A percentile compares a stretch with the other conserved stretches of the same genome.
Conservation (phyloP, 352 stramenopile species). For the Pythium diclinum region DNA sequence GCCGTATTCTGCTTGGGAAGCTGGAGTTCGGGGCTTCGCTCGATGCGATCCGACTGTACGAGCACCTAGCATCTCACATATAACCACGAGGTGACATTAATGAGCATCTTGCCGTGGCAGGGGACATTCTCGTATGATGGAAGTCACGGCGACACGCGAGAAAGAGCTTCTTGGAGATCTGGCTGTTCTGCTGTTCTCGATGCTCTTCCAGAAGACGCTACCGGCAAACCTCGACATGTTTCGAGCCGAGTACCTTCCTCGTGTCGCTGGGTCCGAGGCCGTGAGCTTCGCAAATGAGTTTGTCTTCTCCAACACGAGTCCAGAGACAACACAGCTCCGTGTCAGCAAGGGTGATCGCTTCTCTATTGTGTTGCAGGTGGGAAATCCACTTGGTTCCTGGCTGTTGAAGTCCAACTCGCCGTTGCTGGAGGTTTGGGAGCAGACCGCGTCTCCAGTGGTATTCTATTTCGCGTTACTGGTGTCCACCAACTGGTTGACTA, state of each 20-base stretch:
- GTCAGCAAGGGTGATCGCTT: constrained; percentile 11
- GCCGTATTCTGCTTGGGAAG: constrained; percentile 23
- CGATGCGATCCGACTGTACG: constrained; percentile 15
- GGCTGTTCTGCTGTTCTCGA: constrained; percentile 15
- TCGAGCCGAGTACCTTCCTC: constrained; percentile 6
- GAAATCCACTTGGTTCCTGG: not conserved
- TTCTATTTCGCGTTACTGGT: not conserved
- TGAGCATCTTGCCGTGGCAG: too few relatives aligned
- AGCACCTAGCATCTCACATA: too few relatives aligned
- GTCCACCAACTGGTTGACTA: not conserved
- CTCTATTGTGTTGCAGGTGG: not conserved
- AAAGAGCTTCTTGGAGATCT: constrained; percentile 16
- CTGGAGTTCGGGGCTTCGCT: constrained; percentile 17
- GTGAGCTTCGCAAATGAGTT: constrained; percentile 12
- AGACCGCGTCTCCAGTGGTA: constrained; percentile 9
- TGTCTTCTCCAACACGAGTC: not conserved
- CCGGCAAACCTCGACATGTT: constrained; percentile 21
- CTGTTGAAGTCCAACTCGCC: not conserved
- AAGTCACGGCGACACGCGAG: constrained; percentile 6
- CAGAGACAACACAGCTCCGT: not conserved
- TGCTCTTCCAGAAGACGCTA: constrained; percentile 16
- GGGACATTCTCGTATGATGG: too few relatives aligned
- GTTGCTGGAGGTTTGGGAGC: not conserved
- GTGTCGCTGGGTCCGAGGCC: not conserved
- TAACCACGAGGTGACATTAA: too few relatives aligned